Conservation (phyloP, 805 yeast genomes). For the Candida sithepensis region DNA sequence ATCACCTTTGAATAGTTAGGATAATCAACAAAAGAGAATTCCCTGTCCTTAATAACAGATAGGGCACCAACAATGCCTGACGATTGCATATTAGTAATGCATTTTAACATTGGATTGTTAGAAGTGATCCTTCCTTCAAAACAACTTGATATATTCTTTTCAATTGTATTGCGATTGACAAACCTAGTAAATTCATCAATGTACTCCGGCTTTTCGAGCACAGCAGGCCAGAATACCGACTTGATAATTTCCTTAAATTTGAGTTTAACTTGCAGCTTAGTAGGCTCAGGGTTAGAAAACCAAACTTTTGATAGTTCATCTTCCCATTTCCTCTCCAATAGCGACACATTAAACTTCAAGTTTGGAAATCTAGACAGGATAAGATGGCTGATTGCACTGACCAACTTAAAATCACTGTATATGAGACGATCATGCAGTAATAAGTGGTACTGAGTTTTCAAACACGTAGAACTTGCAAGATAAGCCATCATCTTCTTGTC, state of each 20-base stretch:
- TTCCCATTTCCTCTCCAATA: slow-evolving; percentile 15
- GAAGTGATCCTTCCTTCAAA: neutral
- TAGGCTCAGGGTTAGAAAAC: neutral
- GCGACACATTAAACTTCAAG: neutral
- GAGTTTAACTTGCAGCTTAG: slow-evolving; percentile 3
- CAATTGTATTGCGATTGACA: slow-evolving; percentile 6
- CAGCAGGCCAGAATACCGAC: slow-evolving; percentile 17
- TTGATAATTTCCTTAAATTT: slow-evolving; percentile 19
- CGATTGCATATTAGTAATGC: slow-evolving; percentile 1
- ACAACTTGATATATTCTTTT: neutral
- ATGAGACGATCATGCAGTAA: slow-evolving; percentile 27
- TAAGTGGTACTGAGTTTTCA: slow-evolving; percentile 17
- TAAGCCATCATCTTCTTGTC: neutral
- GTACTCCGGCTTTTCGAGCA: slow-evolving; percentile 4
- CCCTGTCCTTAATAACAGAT: slow-evolving; percentile 21
- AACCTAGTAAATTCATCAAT: neutral
- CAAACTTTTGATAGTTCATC: slow-evolving; percentile 12
- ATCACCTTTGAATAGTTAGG: neutral
- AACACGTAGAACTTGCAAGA: neutral
- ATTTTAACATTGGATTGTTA: neutral
- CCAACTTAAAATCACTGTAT: slow-evolving; percentile 14
- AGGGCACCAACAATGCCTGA: slow-evolving; percentile 13
- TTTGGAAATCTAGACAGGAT: slow-evolving; percentile 10
- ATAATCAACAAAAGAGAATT: slow-evolving; percentile 12
- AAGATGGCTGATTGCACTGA: slow-evolving; percentile 13